phyloP scores from a whole-genome alignment of 2,329 filamentous ascomycete genomes.

The Colletotrichum agaves region DNA sequence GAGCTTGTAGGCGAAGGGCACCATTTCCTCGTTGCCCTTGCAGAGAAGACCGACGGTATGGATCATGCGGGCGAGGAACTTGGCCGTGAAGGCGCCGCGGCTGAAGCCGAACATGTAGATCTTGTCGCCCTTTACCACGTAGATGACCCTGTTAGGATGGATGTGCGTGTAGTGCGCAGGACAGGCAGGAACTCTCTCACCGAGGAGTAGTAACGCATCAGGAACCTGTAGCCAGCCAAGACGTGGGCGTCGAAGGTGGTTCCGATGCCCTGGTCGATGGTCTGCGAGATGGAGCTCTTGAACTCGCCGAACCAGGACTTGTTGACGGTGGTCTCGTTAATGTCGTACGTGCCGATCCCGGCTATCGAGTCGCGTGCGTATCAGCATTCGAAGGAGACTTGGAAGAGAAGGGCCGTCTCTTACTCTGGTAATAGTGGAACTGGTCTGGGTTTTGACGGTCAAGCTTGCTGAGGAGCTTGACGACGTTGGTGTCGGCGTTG shows the following conservation, averaged over 20 bases:
- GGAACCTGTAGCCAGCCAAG: conserved; percentile 62
- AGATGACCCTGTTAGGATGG: not conserved
- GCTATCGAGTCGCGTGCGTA: conserved; percentile 43
- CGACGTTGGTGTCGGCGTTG: conserved; percentile 63
- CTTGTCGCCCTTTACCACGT: conserved; percentile 52
- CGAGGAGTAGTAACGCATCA: conserved; percentile 64
- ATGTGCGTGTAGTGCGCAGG: not conserved
- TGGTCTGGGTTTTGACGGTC: conserved; percentile 56
- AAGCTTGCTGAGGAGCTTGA: conserved; percentile 60
- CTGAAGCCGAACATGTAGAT: conserved; percentile 67
- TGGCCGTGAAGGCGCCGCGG: conserved; percentile 63
- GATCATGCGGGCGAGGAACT: conserved; percentile 63
- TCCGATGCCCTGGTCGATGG: conserved; percentile 56
- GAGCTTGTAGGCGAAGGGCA: conserved; percentile 59
- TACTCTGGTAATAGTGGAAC: conserved; percentile 62
- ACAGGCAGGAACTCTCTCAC: conserved; percentile 42
- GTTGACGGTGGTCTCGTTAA: conserved; percentile 54
- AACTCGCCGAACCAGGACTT: conserved; percentile 49
- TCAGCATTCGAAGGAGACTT: not conserved
- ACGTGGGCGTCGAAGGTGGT: conserved; percentile 63
- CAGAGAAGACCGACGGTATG: conserved; percentile 60
- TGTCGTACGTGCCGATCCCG: conserved; percentile 62
- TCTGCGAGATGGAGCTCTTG: conserved; percentile 50
- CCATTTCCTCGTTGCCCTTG: conserved; percentile 64
- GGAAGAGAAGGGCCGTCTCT: conserved; percentile 32